A percentile compares a stretch with the other conserved stretches of the same genome.
These are phyloP conservation scores for Kondoa subrosea DNA, from an alignment of 768 basidiomycete species.

Conservation along the genomic window DNA sequence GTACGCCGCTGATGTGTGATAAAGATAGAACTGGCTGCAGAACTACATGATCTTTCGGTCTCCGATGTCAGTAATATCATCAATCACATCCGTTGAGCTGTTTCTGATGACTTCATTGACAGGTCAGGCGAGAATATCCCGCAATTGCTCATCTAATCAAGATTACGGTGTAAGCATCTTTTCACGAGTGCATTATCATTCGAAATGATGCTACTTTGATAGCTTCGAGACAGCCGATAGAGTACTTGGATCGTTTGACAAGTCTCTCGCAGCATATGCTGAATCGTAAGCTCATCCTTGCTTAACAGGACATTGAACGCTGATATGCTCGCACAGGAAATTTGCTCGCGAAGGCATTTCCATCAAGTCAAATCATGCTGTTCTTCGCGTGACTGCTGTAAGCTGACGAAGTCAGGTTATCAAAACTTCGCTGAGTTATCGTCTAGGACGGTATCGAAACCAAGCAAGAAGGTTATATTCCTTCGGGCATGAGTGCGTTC, in stretches of 20 bases:
- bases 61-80: neutral
- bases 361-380: slow-evolving; percentile 55
- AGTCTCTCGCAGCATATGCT: slow-evolving; percentile 43
- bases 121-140: slow-evolving; percentile 41
- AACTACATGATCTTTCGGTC: slow-evolving; percentile 42
- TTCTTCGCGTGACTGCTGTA: slow-evolving; percentile 52
- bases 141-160: slow-evolving; percentile 46
- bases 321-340: slow-evolving; percentile 31
- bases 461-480: slow-evolving; percentile 37
- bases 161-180: slow-evolving; percentile 38
- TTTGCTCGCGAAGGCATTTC: slow-evolving; percentile 59
- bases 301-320: neutral
- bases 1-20: slow-evolving; percentile 39
- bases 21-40: slow-evolving; percentile 68
- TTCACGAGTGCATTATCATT: too few relatives aligned
- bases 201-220: neutral
- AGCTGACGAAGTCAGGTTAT: slow-evolving; percentile 34
- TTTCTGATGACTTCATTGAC: neutral
- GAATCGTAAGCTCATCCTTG: neutral
- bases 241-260: slow-evolving; percentile 61
- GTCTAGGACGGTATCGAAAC: slow-evolving; percentile 24
- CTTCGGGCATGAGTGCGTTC: slow-evolving; percentile 3
- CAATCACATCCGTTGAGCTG: neutral
- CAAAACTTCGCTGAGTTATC: slow-evolving; percentile 15
- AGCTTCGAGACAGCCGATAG: slow-evolving; percentile 50